phyloP scores from a whole-genome alignment of 179 eudicot genomes.

The Heliamphora pulchella region DNA sequence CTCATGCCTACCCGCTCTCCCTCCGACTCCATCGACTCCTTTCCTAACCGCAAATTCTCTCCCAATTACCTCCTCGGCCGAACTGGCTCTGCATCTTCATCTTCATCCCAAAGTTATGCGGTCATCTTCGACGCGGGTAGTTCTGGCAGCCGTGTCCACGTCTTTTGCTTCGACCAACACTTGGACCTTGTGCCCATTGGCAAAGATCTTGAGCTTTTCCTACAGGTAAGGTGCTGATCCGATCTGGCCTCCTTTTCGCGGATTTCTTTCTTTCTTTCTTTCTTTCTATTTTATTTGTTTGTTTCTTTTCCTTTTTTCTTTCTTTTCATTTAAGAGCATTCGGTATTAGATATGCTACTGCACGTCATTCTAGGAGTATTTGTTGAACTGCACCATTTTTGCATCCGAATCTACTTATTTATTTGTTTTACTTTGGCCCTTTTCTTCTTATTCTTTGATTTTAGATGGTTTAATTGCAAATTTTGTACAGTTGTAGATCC shows the following conservation, averaged over 20 bases:
- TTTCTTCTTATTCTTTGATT: too few relatives aligned
- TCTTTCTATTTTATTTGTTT: not conserved
- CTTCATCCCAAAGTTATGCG: conserved; percentile 32
- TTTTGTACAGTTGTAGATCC: too few relatives aligned
- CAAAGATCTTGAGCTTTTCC: conserved; percentile 70
- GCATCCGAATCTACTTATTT: too few relatives aligned
- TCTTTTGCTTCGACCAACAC: conserved; percentile 63
- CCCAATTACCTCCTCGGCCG: conserved; percentile 9
- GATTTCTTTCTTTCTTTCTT: not conserved
- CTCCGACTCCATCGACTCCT: conserved; percentile 22
- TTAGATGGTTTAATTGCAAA: too few relatives aligned
- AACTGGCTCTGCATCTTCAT: conserved; percentile 12
- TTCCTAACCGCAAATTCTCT: conserved; percentile 26
- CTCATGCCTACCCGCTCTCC: conserved; percentile 36
- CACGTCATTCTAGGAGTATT: not conserved
- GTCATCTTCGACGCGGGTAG: conserved; percentile 94
- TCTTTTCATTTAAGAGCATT: not conserved
- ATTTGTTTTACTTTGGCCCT: too few relatives aligned
- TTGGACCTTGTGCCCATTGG: conserved; percentile 86
- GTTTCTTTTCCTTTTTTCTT: not conserved
- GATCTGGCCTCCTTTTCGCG: not conserved
- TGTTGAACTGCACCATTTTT: not conserved
- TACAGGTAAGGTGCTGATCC: conserved; percentile 38
- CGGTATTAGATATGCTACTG: not conserved
- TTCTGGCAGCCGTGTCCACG: conserved; percentile 88